Evolutionary conservation across 1,284 basidiomycete genomes (phyloP).

Genomic region (Apiotrichum siamense): DNA sequence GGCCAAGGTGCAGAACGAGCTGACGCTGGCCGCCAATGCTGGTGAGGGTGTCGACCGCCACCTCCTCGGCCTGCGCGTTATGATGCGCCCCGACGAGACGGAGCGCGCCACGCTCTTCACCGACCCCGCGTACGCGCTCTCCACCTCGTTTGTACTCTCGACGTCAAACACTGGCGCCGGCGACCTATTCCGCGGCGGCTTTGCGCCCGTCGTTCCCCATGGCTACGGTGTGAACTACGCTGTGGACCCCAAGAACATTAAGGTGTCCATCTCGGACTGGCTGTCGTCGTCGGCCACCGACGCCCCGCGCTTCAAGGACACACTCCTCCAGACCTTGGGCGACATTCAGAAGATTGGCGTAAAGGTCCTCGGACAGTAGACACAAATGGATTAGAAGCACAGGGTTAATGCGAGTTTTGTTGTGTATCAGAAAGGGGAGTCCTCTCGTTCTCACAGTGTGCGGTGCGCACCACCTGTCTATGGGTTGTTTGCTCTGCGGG

Average conservation of each 20-base stretch:
- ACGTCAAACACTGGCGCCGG: constrained; percentile 13
- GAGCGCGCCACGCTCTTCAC: constrained; percentile 2
- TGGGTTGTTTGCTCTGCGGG: too few relatives aligned
- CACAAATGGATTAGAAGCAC: neutral
- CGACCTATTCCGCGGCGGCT: constrained; percentile 14
- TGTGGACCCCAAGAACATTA: constrained; percentile 12
- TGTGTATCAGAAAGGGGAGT: too few relatives aligned
- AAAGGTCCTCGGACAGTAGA: constrained; percentile 2
- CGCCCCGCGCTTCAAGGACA: constrained; percentile 5
- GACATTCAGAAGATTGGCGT: constrained; percentile 6
- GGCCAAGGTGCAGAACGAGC: constrained; percentile 4
- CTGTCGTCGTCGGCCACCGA: neutral
- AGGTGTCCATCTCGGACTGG: constrained; percentile 10
- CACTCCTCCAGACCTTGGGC: constrained; percentile 1
- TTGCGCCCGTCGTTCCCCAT: constrained; percentile 6
- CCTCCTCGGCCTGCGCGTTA: constrained; percentile 11
- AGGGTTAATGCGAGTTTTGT: too few relatives aligned
- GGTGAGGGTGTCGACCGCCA: constrained; percentile 15
- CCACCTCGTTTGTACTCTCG: constrained; percentile 8
- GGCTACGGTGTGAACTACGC: constrained; percentile 15
- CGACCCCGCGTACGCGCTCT: constrained; percentile 7
- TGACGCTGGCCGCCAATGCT: constrained; percentile 1
- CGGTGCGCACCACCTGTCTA: too few relatives aligned
- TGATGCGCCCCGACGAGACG: constrained; percentile 6
- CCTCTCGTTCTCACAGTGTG: too few relatives aligned